Base-by-base conservation (phyloP, 1,284 basidiomycete genomes). In the Ustilago vetiveriae region DNA sequence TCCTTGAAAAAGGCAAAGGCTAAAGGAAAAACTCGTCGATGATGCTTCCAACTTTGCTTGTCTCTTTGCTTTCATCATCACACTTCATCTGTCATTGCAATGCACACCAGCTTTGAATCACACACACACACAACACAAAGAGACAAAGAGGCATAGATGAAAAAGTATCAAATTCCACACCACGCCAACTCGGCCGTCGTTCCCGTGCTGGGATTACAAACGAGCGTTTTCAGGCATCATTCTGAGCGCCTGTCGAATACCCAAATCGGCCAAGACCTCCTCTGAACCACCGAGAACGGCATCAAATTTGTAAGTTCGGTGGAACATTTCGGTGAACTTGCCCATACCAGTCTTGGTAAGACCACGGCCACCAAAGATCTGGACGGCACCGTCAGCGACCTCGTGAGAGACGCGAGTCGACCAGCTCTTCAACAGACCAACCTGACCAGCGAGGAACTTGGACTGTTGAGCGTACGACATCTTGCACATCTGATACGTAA, bases 401-500 rank as follows among this genome's bases (percentile, higher is more conserved):
- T 81, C 75, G 70, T 82, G 74, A 35, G 73, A 76, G 9, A 82
- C 75, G 9, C 80, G 63, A 2, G 81, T 82, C 9, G 68, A 72
- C 73, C 72, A 82, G 21, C 74, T 71, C 85, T 93, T 93, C 80
- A 92, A 83, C 56, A 92, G 84, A 13, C 87, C 91, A 54, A 92
- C 90, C 67, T 87, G 90, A 14, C 90, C 90, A 42, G 77, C 83
- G 24, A 83, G 74, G 59, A 76, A 72, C 59, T 77, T 74, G 37
- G 84, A 82, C 84, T 93, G 92, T 81, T 95, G 88, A 56, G 86
- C 86, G 82, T 97, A 82, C 77, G 83, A 82, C 91, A 79, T 83
- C 75, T 93, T 89, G 80, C 87, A 88, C 93, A 95, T 95, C 83
- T 95, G 93, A 82, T 90, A 88, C 0, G 92, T 94, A 64, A 95